Evolutionary conservation across 2,329 filamentous ascomycete genomes (phyloP).

Genomic region (Cytospora piceicola): DNA sequence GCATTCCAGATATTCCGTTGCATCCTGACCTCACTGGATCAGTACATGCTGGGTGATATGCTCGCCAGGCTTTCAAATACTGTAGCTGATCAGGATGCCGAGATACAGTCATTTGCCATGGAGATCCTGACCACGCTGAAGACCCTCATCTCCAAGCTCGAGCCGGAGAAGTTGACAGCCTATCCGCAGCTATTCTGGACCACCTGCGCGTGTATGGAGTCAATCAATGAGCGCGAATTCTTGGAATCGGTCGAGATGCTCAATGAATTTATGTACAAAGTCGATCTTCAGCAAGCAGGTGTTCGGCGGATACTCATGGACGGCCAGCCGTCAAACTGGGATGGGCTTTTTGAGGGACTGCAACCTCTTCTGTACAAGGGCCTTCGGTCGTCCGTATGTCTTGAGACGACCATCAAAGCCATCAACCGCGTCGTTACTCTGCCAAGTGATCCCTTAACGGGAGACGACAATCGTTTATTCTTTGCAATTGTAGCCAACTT

Average conservation of each 20-base stretch:
- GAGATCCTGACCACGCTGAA: constrained; percentile 95
- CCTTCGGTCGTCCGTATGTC: constrained; percentile 80
- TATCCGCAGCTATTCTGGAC: constrained; percentile 99
- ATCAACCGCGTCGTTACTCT: constrained; percentile 79
- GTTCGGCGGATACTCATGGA: constrained; percentile 75
- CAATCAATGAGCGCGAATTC: constrained; percentile 95
- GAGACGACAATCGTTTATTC: constrained; percentile 79
- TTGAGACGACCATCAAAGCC: constrained; percentile 75
- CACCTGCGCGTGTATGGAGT: constrained; percentile 92
- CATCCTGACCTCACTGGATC: constrained; percentile 86
- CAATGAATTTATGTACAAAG: constrained; percentile 79
- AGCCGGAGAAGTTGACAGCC: constrained; percentile 76
- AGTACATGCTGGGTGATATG: constrained; percentile 96
- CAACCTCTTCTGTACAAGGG: constrained; percentile 90
- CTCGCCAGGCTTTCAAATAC: constrained; percentile 93
- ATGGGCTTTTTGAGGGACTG: constrained; percentile 84
- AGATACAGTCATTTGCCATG: constrained; percentile 97
- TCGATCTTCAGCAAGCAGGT: constrained; percentile 74
- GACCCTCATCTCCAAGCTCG: constrained; percentile 84
- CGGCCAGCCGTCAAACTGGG: constrained; percentile 83
- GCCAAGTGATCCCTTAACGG: constrained; percentile 79
- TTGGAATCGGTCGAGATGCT: constrained; percentile 91
- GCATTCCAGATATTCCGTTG: constrained; percentile 98
- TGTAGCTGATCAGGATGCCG: constrained; percentile 89
- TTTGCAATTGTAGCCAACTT: constrained; percentile 92